Conservation (phyloP, 257 asterid species). For the Solanum corneliomulleri region DNA sequence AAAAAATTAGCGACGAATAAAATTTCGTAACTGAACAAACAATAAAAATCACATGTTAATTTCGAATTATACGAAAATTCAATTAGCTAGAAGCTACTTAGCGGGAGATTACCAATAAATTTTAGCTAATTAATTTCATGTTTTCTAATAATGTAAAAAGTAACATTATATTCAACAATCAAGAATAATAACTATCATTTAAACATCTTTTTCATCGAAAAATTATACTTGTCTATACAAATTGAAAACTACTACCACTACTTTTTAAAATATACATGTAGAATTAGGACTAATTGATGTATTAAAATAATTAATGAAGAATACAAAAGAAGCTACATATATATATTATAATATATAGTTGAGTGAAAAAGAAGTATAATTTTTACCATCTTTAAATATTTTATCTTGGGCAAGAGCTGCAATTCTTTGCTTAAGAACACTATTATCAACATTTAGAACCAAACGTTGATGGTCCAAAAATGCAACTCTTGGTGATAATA, state of each 20-base stretch:
- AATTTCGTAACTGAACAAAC: background rate
- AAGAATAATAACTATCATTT: background rate
- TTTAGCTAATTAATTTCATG: background rate
- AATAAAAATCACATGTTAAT: background rate
- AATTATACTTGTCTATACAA: too few species aligned
- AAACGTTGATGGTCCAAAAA: constrained; percentile 91
- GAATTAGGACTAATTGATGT: background rate
- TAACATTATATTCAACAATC: background rate
- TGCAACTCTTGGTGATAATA: constrained; percentile 87
- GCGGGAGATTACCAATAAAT: background rate
- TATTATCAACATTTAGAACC: constrained; percentile 72
- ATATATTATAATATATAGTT: background rate
- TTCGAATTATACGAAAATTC: background rate
- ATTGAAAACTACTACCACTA: too few species aligned
- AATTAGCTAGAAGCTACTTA: too few species aligned
- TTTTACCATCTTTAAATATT: constrained; percentile 80
- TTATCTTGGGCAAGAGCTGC: constrained; percentile 96
- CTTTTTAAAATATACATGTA: too few species aligned
- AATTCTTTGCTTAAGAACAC: constrained; percentile 86
- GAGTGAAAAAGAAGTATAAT: background rate
- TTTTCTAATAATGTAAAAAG: too few species aligned
- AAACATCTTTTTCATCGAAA: background rate
- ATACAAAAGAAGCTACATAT: background rate
- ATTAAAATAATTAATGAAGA: background rate
- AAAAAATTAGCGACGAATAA: background rate